Conservation (phyloP, 768 basidiomycete genomes). For the Russula sp. region DNA sequence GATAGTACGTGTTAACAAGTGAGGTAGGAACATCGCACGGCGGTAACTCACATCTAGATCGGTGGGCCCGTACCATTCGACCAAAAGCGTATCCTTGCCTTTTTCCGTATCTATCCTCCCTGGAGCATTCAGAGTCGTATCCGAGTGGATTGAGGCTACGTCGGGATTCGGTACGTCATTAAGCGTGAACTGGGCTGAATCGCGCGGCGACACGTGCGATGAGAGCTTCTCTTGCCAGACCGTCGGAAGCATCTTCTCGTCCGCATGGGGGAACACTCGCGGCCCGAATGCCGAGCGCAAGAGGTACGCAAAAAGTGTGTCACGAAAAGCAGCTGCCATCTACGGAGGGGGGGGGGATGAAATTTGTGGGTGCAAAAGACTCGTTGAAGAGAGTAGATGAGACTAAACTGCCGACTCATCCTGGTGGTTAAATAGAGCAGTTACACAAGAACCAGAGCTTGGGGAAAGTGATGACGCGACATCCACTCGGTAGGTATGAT, state of each 20-base stretch:
- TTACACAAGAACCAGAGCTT: neutral
- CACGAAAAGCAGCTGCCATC: slow-evolving; percentile 24
- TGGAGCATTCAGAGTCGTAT: neutral
- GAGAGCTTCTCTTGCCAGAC: slow-evolving; percentile 13
- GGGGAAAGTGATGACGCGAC: neutral
- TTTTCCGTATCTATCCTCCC: slow-evolving; percentile 7
- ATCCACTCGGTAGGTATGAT: neutral
- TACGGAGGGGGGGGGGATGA: neutral
- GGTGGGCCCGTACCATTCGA: slow-evolving; percentile 26
- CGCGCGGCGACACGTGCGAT: neutral
- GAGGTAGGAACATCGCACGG: too few relatives aligned
- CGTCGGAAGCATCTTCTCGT: slow-evolving; percentile 18
- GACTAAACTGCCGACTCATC: neutral
- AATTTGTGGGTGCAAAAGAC: too few relatives aligned
- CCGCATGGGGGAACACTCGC: slow-evolving; percentile 20
- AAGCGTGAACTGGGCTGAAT: neutral
- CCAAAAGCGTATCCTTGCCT: slow-evolving; percentile 22
- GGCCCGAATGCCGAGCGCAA: slow-evolving; percentile 26
- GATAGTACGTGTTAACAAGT: neutral
- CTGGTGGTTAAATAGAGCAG: slow-evolving; percentile 5
- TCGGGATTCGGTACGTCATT: neutral
- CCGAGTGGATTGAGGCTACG: slow-evolving; percentile 1
- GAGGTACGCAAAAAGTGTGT: slow-evolving; percentile 28
- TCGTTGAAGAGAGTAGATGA: neutral
- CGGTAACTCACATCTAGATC: slow-evolving; percentile 18